Evolutionary conservation across 2,329 filamentous ascomycete genomes (phyloP).

Genomic region (Aspergillus novofumigatus): DNA sequence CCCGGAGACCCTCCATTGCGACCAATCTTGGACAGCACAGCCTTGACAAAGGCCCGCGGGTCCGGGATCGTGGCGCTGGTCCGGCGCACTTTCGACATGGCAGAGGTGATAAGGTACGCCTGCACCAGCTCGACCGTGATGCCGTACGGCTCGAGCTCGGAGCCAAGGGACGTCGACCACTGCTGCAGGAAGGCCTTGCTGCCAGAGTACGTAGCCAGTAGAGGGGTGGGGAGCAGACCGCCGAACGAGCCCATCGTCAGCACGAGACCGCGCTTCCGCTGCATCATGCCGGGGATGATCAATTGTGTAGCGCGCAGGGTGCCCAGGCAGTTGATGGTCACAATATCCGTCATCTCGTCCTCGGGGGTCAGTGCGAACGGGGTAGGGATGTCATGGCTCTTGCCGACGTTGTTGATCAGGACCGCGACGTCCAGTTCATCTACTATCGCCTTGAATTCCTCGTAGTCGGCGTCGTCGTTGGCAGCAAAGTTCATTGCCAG

Average conservation of each 20-base stretch:
- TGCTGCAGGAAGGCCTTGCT: constrained; percentile 98
- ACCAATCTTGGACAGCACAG: constrained; percentile 76
- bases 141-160: constrained; percentile 74
- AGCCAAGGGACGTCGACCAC: constrained; percentile 82
- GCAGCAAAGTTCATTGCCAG: constrained; percentile 88
- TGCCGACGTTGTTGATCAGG: constrained; percentile 94
- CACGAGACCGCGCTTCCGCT: constrained; percentile 81
- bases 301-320: constrained; percentile 85
- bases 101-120: constrained; percentile 87
- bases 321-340: constrained; percentile 90
- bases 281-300: constrained; percentile 77
- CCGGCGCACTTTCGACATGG: constrained; percentile 93
- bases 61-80: constrained; percentile 74
- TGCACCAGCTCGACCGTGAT: constrained; percentile 89
- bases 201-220: constrained; percentile 92
- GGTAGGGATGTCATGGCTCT: constrained; percentile 89
- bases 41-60: constrained; percentile 74
- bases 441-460: constrained; percentile 64
- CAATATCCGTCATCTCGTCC: constrained; percentile 80
- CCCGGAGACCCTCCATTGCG: constrained; percentile 70
- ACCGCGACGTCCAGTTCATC: constrained; percentile 75
- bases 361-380: constrained; percentile 75
- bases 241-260: constrained; percentile 97
- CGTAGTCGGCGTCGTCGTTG: constrained; percentile 77
- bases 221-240: constrained; percentile 84